Evolutionary conservation across 352 stramenopile species (phyloP).

Genomic region (Globisporangium megalacanthum): DNA sequence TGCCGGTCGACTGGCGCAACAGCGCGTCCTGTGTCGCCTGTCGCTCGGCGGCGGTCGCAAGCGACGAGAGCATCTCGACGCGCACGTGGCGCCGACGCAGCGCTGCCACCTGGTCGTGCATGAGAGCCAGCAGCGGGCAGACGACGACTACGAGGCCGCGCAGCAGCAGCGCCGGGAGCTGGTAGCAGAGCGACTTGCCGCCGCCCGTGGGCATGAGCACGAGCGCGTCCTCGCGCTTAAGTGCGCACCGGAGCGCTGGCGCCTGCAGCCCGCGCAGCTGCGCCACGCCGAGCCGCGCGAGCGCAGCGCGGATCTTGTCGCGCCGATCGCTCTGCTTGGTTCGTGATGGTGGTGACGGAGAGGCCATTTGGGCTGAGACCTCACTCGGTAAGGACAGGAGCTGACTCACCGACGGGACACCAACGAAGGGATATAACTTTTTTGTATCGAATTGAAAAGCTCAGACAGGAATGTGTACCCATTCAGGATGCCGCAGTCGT

Average conservation of each 20-base stretch:
- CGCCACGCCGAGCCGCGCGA: constrained; percentile 40
- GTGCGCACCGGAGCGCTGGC: constrained; percentile 33
- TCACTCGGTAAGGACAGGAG: neutral
- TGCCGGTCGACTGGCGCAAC: constrained; percentile 9
- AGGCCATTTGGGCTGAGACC: no score
- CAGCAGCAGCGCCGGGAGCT: constrained; percentile 69
- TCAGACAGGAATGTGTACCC: no score
- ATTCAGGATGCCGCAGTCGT: neutral
- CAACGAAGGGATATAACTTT: no score
- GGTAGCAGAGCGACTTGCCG: constrained; percentile 88
- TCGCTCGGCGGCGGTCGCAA: constrained; percentile 29
- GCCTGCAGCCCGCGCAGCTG: constrained; percentile 38
- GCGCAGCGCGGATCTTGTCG: constrained; percentile 39
- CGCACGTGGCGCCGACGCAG: constrained; percentile 19
- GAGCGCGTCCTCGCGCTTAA: constrained; percentile 79
- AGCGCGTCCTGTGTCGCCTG: constrained; percentile 23
- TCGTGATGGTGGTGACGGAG: neutral
- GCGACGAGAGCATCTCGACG: constrained; percentile 53
- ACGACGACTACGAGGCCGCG: constrained; percentile 84
- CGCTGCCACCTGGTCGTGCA: constrained; percentile 82
- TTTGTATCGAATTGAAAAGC: no score
- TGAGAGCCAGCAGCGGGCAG: constrained; percentile 90
- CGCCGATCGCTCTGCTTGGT: constrained; percentile 26
- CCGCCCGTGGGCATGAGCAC: constrained; percentile 91
- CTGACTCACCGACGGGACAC: neutral